A percentile compares a stretch with the other conserved stretches of the same genome.
phyloP scores from a whole-genome alignment of 2,329 filamentous ascomycete genomes.

The Fusarium liriodendri region DNA sequence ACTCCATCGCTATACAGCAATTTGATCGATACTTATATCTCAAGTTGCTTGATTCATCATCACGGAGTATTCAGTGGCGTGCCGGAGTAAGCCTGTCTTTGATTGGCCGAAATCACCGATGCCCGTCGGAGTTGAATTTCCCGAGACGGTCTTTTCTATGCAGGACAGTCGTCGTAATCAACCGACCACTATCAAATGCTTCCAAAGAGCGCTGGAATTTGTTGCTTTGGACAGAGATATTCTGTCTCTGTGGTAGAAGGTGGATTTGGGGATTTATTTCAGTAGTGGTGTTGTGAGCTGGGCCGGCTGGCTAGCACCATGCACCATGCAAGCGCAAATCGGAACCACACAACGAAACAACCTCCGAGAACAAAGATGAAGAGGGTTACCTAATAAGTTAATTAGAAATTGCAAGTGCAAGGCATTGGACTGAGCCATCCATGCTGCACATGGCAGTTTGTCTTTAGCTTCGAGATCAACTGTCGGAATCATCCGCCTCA shows the following conservation, averaged over 20 bases:
- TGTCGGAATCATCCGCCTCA: not conserved
- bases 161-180: not conserved
- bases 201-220: not conserved
- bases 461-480: not conserved
- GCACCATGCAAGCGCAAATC: not conserved
- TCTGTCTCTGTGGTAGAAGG: not conserved
- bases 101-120: not conserved
- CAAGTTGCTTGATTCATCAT: not conserved
- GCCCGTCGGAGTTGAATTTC: not conserved
- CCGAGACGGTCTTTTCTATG: not conserved
- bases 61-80: not conserved
- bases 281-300: not conserved
- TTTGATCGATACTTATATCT: not conserved
- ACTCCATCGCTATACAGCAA: not conserved
- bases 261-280: not conserved
- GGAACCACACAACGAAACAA: not conserved
- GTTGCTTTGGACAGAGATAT: not conserved
- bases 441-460: not conserved
- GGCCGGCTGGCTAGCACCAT: not conserved
- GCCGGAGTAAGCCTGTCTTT: not conserved
- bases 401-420: not conserved
- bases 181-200: not conserved
- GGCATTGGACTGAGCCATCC: not conserved
- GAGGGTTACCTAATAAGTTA: not conserved
- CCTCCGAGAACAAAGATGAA: not conserved